These are phyloP conservation scores for Pilatotrama ljubarskyi DNA, from an alignment of 768 basidiomycete species.

Conservation along the genomic window DNA sequence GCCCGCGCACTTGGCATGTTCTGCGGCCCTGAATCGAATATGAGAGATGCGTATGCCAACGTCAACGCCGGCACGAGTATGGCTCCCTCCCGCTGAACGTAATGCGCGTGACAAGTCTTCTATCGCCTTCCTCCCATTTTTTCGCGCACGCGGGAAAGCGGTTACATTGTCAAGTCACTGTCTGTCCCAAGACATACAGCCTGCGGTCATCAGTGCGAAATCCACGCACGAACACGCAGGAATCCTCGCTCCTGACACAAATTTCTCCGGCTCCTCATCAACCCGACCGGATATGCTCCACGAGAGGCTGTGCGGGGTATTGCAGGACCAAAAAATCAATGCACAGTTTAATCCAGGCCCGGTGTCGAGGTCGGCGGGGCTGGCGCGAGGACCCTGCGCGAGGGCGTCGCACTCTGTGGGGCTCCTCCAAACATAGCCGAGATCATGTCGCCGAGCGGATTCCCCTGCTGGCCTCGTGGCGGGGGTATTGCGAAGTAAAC, in stretches of 20 bases:
- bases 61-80: constrained; percentile 1
- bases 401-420: constrained; percentile 33
- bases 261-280: background rate
- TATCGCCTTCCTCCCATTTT: background rate
- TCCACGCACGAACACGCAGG: constrained; percentile 1
- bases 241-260: background rate
- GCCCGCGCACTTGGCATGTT: background rate
- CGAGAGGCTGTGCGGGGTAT: background rate
- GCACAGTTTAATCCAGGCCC: constrained; percentile 46
- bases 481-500: constrained; percentile 88
- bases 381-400: constrained; percentile 50
- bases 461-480: constrained; percentile 66
- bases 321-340: background rate
- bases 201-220: constrained; percentile 5
- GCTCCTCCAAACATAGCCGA: constrained; percentile 85
- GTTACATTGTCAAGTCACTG: background rate
- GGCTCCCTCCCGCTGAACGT: background rate
- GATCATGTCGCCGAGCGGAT: constrained; percentile 87
- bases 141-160: background rate
- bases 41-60: background rate
- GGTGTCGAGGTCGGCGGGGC: constrained; percentile 34
- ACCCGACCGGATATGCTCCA: constrained; percentile 6
- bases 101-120: background rate
- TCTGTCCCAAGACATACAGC: constrained; percentile 7
- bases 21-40: constrained; percentile 9